phyloP scores from a whole-genome alignment of 2,329 filamentous ascomycete species.

The Fusarium begoniae region DNA sequence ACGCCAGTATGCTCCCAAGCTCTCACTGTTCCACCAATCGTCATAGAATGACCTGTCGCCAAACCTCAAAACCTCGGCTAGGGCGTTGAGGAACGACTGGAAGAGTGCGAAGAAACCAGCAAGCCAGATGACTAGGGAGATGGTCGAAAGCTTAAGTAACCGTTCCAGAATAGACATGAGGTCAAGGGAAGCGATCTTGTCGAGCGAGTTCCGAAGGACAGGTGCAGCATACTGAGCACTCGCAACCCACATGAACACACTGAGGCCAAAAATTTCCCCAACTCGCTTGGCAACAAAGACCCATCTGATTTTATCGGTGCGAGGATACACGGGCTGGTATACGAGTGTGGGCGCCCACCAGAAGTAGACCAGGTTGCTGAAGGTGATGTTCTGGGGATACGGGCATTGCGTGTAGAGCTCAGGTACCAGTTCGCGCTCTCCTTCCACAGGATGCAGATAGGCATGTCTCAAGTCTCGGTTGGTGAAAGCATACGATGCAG shows the following conservation, averaged over 20 bases:
- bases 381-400: constrained; percentile 90
- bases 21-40: constrained; percentile 97
- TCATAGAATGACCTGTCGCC: constrained; percentile 95
- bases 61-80: constrained; percentile 90
- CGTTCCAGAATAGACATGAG: constrained; percentile 85
- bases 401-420: constrained; percentile 84
- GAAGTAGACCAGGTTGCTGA: constrained; percentile 90
- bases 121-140: constrained; percentile 95
- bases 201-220: constrained; percentile 86
- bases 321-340: constrained; percentile 96
- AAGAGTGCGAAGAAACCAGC: constrained; percentile 97
- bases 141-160: constrained; percentile 93
- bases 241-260: constrained; percentile 93
- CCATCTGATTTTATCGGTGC: constrained; percentile 84
- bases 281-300: constrained; percentile 85
- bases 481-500: constrained; percentile 93
- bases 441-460: constrained; percentile 77
- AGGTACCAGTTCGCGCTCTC: constrained; percentile 76
- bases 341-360: constrained; percentile 98
- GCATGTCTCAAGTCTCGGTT: constrained; percentile 95
- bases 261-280: constrained; percentile 78
- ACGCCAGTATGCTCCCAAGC: constrained; percentile 89
- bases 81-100: constrained; percentile 88
- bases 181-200: constrained; percentile 85
- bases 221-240: constrained; percentile 95